Evolutionary conservation across 192 early-diverging fungal species (phyloP), one percentile per base, ranked within the genome.

Genomic region (Umbelopsis ramanniana): DNA sequence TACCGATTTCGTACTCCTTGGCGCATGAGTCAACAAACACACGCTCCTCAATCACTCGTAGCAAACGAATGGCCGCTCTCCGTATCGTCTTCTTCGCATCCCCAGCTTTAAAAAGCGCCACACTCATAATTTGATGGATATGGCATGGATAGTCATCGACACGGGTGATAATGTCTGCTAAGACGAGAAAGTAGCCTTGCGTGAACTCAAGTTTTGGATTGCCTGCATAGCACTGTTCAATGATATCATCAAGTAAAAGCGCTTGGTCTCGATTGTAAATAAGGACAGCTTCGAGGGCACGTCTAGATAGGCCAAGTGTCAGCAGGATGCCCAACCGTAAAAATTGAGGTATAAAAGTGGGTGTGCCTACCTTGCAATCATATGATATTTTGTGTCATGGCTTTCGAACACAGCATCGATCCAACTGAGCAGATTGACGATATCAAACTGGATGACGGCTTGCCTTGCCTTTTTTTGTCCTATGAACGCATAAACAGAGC

Each of bases 41-140:
- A 12, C 89, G 79, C 40, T 84, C 81, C 72, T 96, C 92, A 15
- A 96, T 79, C n/a, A 87, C 86, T 29, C 85, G 82, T 21, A 97
- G 69, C 33, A 97, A 66, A 37, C 88, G 79, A 52, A 93, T 83
- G 7, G 95, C 94, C 19, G 83, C 76, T n/a, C 85, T 83, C 14
- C 95, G 77, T 29, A 95, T 88, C 1, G 86, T 77, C 43, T 89
- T 85, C 52, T 89, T 90, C 1, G 84, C 75, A 79, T 93, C 91
- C 0, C 93, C 93, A 23, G 86, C 81, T 69, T 95, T 95, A 74
- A 90, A 94, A n/a, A 97, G 54, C 2, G 91, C 92, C 12, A 93
- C 75, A 66, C 83, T 80, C 60, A 93, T 75, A 48, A 91, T 81
- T 46, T 88, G 82, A 24, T 83, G 81, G 29, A 88, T 79, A 22